These are phyloP conservation scores for Xylariaceae sp. DNA, from an alignment of 2,329 filamentous ascomycete genomes.

Conservation along the genomic window DNA sequence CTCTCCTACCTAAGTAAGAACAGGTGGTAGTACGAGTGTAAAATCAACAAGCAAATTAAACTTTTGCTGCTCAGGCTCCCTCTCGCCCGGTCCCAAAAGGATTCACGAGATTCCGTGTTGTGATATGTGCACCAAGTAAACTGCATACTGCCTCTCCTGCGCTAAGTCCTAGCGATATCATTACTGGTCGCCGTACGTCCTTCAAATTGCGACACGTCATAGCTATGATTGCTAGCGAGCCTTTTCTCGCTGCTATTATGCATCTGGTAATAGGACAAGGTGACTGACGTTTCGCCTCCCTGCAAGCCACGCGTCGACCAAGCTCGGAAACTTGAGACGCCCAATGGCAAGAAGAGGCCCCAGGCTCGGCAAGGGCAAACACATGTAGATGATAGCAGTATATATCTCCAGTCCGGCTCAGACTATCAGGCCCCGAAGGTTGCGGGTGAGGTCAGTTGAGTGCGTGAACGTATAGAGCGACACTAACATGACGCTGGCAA, in stretches of 20 bases:
- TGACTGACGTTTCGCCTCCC: background rate
- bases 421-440: slow-evolving; percentile 1
- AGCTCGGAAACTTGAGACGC: background rate
- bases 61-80: too few species aligned
- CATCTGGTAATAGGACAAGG: background rate
- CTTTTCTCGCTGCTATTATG: background rate
- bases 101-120: too few species aligned
- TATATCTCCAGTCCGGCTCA: slow-evolving; percentile 9
- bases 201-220: slow-evolving; percentile 2
- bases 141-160: too few species aligned
- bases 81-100: too few species aligned
- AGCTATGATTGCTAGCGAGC: slow-evolving; percentile 4
- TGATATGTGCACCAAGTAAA: too few species aligned
- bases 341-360: slow-evolving; percentile 1
- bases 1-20: too few species aligned
- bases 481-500: slow-evolving; percentile 9
- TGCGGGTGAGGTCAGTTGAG: background rate
- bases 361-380: slow-evolving; percentile 7
- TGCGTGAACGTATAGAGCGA: slow-evolving; percentile 7
- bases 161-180: background rate
- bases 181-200: background rate
- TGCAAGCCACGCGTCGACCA: slow-evolving; percentile 3
- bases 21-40: too few species aligned
- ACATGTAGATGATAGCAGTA: slow-evolving; percentile 1
- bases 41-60: too few species aligned